phyloP scores from a whole-genome alignment of 2,329 filamentous ascomycete genomes.

The Fusarium illudens region DNA sequence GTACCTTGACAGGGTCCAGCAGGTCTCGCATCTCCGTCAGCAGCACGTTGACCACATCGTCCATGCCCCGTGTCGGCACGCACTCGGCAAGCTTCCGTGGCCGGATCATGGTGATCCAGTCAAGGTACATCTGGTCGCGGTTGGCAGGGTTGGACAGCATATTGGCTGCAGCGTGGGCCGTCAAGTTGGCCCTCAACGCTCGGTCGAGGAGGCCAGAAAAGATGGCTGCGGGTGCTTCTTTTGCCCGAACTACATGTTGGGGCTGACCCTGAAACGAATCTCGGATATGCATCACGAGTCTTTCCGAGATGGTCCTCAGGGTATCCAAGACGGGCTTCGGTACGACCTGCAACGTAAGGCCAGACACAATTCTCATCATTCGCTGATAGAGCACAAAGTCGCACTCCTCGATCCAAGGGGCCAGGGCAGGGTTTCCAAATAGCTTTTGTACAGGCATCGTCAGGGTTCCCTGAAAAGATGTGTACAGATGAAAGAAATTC shows the following conservation, averaged over 20 bases:
- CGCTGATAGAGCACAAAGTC: constrained; percentile 97
- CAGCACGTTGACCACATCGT: constrained; percentile 69
- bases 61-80: constrained; percentile 70
- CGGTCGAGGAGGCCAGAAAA: constrained; percentile 89
- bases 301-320: constrained; percentile 84
- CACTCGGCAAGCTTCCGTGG: constrained; percentile 70
- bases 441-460: constrained; percentile 97
- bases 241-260: constrained; percentile 83
- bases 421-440: constrained; percentile 80
- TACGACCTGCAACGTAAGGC: constrained; percentile 89
- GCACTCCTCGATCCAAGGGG: constrained; percentile 93
- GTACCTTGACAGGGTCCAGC: constrained; percentile 72
- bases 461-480: constrained; percentile 93
- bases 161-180: constrained; percentile 92
- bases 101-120: constrained; percentile 78
- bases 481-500: constrained; percentile 94
- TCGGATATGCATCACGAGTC: constrained; percentile 81
- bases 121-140: constrained; percentile 92
- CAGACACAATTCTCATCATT: constrained; percentile 91
- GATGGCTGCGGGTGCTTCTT: constrained; percentile 85
- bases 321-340: constrained; percentile 88
- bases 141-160: constrained; percentile 90
- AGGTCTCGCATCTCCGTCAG: constrained; percentile 74
- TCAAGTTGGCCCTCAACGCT: constrained; percentile 88
- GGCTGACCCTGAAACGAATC: constrained; percentile 88